Evolutionary conservation across 2,329 filamentous ascomycete genomes (phyloP), one percentile per base, ranked within the genome.

Genomic region (Aspergillus neotritici): DNA sequence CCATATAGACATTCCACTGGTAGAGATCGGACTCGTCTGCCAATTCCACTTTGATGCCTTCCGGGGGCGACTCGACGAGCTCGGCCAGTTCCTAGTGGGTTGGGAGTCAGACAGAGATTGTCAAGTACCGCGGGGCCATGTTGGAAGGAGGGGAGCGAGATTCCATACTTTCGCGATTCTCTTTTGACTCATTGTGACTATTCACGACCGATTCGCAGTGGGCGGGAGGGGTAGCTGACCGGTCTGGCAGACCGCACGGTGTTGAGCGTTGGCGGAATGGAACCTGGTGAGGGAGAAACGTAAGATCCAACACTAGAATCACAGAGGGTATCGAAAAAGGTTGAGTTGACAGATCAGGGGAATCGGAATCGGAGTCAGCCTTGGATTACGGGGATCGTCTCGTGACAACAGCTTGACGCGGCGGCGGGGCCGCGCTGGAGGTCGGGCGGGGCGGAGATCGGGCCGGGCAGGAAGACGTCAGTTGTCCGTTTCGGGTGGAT

Each of bases 1-100:
- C 75, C 72, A 87, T 79, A 43, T 74, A 64, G 47, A 86, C 74
- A 48, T 82, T 78, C 84, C 84, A 87, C 55, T 78, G 73, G 60
- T 82, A 79, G 51, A 87, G 70, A 65, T 86, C 77, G 48, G 75
- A 68, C 56, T 86, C 83, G 51, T 83, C 75, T 37, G 74, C 69
- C 8, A 83, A 71, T 44, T 66, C 68, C 50, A 83, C 75, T 12
- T 61, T 71, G 54, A 80, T 77, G 39, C 81, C 81, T 16, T 68
- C 58, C 2, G 78, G 77, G 29, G 81, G 79, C 31, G 70, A 71
- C 35, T 65, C 65, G 16, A 70, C 73, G 53, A 82, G 69, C 52
- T 84, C 80, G n/a, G 60, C 64, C 41, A 82, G 69, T 65, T 84
- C 82, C 82, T 84, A 34, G 29, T 13, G 21, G 21, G 33, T 38